Percentiles rank a stretch among this genome's conserved stretches.
These are phyloP conservation scores for Trichocomaceae sp. DNA, from an alignment of 2,329 filamentous ascomycete species.

Conservation along the genomic window DNA sequence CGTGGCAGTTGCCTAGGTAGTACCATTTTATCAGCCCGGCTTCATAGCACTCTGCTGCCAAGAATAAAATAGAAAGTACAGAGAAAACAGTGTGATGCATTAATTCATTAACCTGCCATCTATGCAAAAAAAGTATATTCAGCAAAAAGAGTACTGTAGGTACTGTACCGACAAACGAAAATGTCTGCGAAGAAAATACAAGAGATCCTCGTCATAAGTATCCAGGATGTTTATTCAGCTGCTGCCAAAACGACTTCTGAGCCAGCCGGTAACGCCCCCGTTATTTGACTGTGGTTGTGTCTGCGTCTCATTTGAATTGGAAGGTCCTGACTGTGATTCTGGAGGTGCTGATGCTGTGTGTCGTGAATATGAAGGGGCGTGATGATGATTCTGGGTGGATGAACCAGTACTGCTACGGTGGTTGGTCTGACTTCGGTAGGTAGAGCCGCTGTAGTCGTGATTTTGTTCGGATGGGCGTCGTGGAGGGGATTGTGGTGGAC, in stretches of 20 bases:
- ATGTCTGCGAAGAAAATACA: background rate
- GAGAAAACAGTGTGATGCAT: background rate
- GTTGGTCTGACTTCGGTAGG: slow-evolving; percentile 1
- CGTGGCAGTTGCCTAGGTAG: too few relatives aligned
- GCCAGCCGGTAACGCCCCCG: slow-evolving; percentile 17
- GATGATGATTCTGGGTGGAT: slow-evolving; percentile 1
- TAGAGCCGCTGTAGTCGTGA: background rate
- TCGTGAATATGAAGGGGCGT: background rate
- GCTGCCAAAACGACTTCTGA: slow-evolving; percentile 23
- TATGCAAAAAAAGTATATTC: background rate
- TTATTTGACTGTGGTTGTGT: background rate
- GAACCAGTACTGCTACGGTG: slow-evolving; percentile 3
- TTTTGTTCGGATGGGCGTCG: slow-evolving; percentile 1
- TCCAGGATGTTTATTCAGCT: slow-evolving; percentile 11
- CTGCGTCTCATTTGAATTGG: background rate
- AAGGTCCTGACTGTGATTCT: background rate
- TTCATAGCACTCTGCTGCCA: too few relatives aligned
- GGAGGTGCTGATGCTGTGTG: slow-evolving; percentile 2
- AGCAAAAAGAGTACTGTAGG: background rate
- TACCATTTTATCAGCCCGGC: too few relatives aligned
- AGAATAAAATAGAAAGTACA: background rate
- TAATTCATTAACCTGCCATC: background rate
- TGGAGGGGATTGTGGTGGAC: slow-evolving; percentile 7
- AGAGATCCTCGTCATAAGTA: background rate
- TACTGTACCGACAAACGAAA: background rate